Base-by-base conservation (phyloP, 2,329 filamentous ascomycete species). In the Colletotrichum chlorophyti region DNA sequence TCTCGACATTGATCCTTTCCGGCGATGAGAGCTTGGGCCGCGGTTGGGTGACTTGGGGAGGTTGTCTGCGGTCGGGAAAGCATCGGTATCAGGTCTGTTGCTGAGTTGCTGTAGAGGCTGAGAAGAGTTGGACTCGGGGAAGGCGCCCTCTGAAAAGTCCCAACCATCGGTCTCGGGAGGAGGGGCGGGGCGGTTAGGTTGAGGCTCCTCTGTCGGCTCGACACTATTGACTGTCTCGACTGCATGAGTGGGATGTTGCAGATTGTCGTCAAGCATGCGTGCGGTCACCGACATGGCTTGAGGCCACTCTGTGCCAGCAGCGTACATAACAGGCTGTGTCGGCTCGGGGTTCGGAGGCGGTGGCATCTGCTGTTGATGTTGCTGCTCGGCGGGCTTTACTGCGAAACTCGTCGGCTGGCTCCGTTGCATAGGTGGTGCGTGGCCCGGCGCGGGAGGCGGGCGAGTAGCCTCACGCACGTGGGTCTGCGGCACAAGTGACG, bases 81-180 rank as follows among this genome's bases (percentile, higher is more conserved):
- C 83, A 72, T 97, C 94, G 0, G 89, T 95, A 69, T 97, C 94
- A 1, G 92, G 93, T 61, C 93, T 87, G 75, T 72, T 88, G 64
- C 68, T 79, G 27, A 73, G 74, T 52, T 82, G 81, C 47, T 80
- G 77, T 2, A 64, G 68, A 23, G 70, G 73, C 41, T 83, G 79
- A 5, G 71, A 65, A 26, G 76, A 71, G 38, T 72, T 69, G 11
- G 83, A 75, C 35, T 91, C 89, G 0, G 84, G 76, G 49, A 87
- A 85, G n/a, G 82, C 79, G 8, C 86, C 82, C 58, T 97, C 93
- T 51, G 94, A 91, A 65, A 99, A 99, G 68, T 96, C 93, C 95
- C 95, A 99, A 8, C 85, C 91, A 68, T 97, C 93, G 1, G 82
- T 70, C 58, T 90, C 87, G 4, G 80, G n/a, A n/a, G n/a, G n/a